These are phyloP conservation scores for Papilionanthe hybrid DNA, from an alignment of 116 monocot genomes.

Conservation along the genomic window DNA sequence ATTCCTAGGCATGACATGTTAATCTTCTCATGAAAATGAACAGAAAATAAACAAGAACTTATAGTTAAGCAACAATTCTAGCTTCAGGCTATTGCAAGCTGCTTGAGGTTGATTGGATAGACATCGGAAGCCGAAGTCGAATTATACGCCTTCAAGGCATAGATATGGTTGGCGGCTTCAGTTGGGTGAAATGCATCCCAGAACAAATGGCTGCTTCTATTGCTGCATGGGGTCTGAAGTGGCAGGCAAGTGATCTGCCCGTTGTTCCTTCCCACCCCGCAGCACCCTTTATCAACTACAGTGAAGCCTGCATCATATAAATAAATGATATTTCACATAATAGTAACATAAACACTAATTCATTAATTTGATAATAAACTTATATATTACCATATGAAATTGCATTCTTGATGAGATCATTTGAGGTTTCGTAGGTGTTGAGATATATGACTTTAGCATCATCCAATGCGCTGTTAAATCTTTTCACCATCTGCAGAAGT, in stretches of 20 bases:
- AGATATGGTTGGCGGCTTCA: constrained; percentile 49
- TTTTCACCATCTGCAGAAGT: constrained; percentile 43
- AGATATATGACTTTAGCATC: constrained; percentile 57
- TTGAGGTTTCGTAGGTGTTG: constrained; percentile 49
- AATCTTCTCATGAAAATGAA: not conserved
- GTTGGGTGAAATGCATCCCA: constrained; percentile 93
- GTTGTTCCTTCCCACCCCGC: constrained; percentile 79
- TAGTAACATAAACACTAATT: not conserved
- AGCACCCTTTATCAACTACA: constrained; percentile 64
- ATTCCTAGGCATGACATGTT: not conserved
- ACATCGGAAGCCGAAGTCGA: constrained; percentile 46
- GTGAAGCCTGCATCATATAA: constrained; percentile 37
- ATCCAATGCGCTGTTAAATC: constrained; percentile 29
- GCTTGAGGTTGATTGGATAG: constrained; percentile 57
- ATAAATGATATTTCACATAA: not conserved
- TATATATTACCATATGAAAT: constrained; percentile 38
- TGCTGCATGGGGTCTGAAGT: constrained; percentile 46
- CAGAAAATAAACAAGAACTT: not conserved
- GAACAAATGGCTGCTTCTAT: constrained; percentile 53
- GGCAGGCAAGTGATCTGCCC: constrained; percentile 84
- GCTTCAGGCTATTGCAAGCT: constrained; percentile 52
- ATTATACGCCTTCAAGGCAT: constrained; percentile 46
- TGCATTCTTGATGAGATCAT: constrained; percentile 50
- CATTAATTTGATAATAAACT: not conserved
- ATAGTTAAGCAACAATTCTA: not conserved